Evolutionary conservation across 2,329 filamentous ascomycete species (phyloP), one percentile per base, ranked within the genome.

Genomic region (Fulvia fulva): DNA sequence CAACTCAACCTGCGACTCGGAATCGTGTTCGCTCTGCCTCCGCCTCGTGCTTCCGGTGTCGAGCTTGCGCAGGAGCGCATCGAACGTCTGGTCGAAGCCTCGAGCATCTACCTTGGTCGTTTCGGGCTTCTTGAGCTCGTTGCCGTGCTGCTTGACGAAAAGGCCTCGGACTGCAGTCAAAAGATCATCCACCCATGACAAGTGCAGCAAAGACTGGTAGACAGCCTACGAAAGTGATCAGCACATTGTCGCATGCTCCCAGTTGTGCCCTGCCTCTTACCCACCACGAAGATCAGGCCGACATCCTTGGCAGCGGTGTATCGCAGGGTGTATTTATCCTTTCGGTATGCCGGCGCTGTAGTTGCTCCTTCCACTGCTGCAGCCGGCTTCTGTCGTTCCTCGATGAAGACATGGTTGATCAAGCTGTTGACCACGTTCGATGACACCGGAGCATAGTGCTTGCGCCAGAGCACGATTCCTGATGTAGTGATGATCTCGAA

Each of bases 401-500:
- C 94, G 71, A 99, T 97, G 74, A 99, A 97, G 71, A 97, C 90
- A 76, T 97, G 91, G 73, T 87, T 87, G 76, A 99, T 97, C 75
- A 99, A 87, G 79, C 85, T 89, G 80, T 99, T 97, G 80, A 99
- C 87, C 64, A 97, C 81, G 67, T 88, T 86, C 45, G 89, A 84
- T 72, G 86, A 91, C 71, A 96, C 86, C 1, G 88, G 83, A 55
- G 87, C 86, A 74, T 93, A 96, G 25, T 86, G 88, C 73, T 89
- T 88, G 61, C 93, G 97, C 94, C 94, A 99, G 56, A 99, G 84
- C 58, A 99, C 94, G 63, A 99, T 92, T 57, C 94, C 94, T 3
- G 92, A 96, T 37, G 93, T 96, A 60, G 93, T 97, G 61, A 99
- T 77, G 65, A 99, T 94, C 76, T 99, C 93, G 74, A 99, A 99